Evolutionary conservation across 257 asterid species (phyloP).

Genomic region (Misopates orontium): DNA sequence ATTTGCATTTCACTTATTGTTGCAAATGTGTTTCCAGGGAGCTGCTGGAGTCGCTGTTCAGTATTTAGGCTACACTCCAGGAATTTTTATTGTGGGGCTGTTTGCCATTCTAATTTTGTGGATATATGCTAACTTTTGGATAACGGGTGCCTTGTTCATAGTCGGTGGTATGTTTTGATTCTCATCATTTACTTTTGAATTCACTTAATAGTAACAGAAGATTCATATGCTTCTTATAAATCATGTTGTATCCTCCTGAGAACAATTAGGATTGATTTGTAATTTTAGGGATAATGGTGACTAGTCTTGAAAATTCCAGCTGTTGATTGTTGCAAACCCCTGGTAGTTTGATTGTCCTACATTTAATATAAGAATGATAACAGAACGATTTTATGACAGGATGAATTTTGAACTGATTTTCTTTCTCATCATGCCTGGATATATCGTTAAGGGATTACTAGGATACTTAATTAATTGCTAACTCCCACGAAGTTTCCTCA

Average conservation of each 20-base stretch:
- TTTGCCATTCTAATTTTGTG: slow-evolving; percentile 83
- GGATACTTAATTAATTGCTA: background rate
- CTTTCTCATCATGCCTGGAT: slow-evolving; percentile 5
- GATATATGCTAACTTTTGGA: slow-evolving; percentile 99
- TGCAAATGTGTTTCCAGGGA: slow-evolving; percentile 61
- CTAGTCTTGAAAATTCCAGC: slow-evolving; percentile 8
- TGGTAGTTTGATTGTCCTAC: too few species aligned
- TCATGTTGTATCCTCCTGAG: background rate
- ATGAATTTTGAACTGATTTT: background rate
- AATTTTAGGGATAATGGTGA: background rate
- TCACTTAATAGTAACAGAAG: background rate
- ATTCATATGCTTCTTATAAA: slow-evolving; percentile 5
- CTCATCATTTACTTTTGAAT: slow-evolving; percentile 21
- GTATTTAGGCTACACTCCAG: slow-evolving; percentile 94
- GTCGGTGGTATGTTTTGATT: slow-evolving; percentile 80
- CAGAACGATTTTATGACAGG: too few species aligned
- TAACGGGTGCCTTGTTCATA: slow-evolving; percentile 82
- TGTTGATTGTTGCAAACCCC: background rate
- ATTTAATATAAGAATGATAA: too few species aligned
- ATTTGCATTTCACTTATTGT: slow-evolving; percentile 25
- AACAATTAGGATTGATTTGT: background rate
- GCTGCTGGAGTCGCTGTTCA: slow-evolving; percentile 95
- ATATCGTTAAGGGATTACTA: background rate
- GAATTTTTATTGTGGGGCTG: slow-evolving; percentile 93
- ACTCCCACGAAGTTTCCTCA: background rate